Conservation (phyloP, 2,329 filamentous ascomycete genomes). For the Cladophialophora psammophila region DNA sequence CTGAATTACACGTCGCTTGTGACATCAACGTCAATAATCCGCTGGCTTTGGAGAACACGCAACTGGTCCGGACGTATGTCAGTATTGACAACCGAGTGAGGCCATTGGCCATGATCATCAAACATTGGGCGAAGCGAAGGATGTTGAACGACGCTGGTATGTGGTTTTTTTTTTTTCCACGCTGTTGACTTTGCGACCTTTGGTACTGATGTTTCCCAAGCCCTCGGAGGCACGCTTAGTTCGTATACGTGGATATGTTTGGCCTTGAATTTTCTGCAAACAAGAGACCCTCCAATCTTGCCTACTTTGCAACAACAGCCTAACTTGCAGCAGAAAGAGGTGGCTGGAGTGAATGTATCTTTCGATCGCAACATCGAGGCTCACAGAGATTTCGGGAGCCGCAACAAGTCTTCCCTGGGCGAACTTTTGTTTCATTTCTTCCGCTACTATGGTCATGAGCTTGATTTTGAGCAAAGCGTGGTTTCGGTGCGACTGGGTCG, state of each 20-base stretch:
- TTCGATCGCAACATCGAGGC: conserved; percentile 88
- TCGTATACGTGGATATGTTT: conserved; percentile 99
- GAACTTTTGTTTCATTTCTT: conserved; percentile 96
- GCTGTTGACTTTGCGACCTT: background rate
- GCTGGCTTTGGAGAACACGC: conserved; percentile 90
- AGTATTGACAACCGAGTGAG: conserved; percentile 89
- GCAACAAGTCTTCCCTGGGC: conserved; percentile 82
- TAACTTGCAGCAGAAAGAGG: conserved; percentile 65
- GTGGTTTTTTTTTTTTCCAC: conserved; percentile 43
- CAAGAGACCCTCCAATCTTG: conserved; percentile 80
- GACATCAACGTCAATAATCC: conserved; percentile 99
- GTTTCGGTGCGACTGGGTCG: conserved; percentile 85
- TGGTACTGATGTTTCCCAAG: conserved; percentile 55
- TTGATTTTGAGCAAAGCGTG: conserved; percentile 84
- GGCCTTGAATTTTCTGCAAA: conserved; percentile 95
- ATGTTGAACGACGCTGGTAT: conserved; percentile 95
- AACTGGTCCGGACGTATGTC: conserved; percentile 97
- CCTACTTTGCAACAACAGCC: conserved; percentile 81
- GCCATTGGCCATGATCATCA: conserved; percentile 93
- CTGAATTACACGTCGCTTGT: conserved; percentile 84
- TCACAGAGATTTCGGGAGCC: conserved; percentile 74
- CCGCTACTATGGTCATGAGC: conserved; percentile 89
- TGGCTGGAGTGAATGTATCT: conserved; percentile 72
- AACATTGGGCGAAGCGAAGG: conserved; percentile 93
- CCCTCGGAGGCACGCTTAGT: conserved; percentile 90